Percentiles rank a stretch among this genome's conserved stretches.
Evolutionary conservation across 2,329 filamentous ascomycete genomes (phyloP).

Genomic region (Sporothrix luriei): DNA sequence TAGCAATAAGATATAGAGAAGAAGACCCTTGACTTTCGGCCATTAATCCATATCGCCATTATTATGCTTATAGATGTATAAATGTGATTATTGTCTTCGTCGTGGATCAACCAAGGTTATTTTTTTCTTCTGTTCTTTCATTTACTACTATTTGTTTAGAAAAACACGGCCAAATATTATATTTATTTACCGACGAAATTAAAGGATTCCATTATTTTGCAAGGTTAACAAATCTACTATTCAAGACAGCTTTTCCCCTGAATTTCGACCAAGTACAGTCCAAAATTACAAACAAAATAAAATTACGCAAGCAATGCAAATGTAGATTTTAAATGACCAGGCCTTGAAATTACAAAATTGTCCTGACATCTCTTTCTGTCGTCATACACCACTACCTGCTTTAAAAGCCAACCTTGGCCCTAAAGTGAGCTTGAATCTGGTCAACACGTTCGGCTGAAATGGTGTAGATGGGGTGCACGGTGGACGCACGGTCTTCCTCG

Average conservation of each 20-base stretch:
- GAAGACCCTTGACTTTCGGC: no score
- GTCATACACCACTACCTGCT: not conserved
- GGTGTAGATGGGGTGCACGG: slow-evolving; percentile 82
- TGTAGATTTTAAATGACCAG: not conserved
- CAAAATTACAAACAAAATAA: not conserved
- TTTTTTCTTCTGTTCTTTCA: not conserved
- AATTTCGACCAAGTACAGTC: no score
- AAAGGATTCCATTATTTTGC: no score
- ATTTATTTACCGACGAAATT: not conserved
- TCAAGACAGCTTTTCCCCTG: no score
- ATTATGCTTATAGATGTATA: not conserved
- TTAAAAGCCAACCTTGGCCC: slow-evolving; percentile 59
- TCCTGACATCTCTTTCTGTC: not conserved
- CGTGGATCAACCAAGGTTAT: not conserved
- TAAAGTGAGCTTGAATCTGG: slow-evolving; percentile 66
- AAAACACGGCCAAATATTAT: not conserved
- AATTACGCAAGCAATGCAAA: not conserved
- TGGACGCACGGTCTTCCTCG: slow-evolving; percentile 66
- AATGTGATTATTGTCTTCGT: no score
- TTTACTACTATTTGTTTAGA: not conserved
- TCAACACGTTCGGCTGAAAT: slow-evolving; percentile 72
- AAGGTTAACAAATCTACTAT: no score
- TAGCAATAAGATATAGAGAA: not conserved
- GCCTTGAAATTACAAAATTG: no score
- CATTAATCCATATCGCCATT: not conserved